These are phyloP conservation scores for Miscanthus sacchariflorus DNA, from an alignment of 202 grass and related monocot genomes.

Conservation along the genomic window DNA sequence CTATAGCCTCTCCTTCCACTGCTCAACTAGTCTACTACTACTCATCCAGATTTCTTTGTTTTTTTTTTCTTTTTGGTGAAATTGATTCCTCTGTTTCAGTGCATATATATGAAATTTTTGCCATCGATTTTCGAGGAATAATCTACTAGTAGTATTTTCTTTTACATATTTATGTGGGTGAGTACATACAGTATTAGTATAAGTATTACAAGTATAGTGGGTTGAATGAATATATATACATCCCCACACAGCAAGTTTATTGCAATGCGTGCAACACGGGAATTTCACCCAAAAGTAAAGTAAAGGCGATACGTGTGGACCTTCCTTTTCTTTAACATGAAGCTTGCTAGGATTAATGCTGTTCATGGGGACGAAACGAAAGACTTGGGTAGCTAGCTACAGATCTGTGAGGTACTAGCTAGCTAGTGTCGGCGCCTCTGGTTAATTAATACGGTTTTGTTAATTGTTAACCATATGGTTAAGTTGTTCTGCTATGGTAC, in stretches of 20 bases:
- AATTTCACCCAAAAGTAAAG: neutral
- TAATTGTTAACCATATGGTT: constrained; percentile 19
- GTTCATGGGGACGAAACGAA: neutral
- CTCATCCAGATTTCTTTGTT: neutral
- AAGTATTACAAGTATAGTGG: no score
- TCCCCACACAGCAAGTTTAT: neutral
- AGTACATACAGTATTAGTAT: no score
- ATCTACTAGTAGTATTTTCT: no score
- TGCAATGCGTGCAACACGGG: neutral
- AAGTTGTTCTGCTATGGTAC: neutral
- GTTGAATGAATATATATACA: no score
- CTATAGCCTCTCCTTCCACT: neutral
- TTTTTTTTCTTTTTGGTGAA: neutral
- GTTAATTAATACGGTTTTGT: constrained; percentile 18
- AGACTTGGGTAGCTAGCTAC: neutral
- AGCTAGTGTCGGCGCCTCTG: neutral
- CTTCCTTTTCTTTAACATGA: neutral
- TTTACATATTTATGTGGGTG: no score
- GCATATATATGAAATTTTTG: no score
- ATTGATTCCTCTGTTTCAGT: neutral
- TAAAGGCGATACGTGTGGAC: constrained; percentile 9
- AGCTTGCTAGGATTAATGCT: neutral
- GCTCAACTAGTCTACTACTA: neutral
- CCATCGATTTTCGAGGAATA: no score
- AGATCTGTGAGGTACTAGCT: constrained; percentile 26